Conservation (phyloP, 2,329 filamentous ascomycete genomes). For the Apiospora phragmitis region DNA sequence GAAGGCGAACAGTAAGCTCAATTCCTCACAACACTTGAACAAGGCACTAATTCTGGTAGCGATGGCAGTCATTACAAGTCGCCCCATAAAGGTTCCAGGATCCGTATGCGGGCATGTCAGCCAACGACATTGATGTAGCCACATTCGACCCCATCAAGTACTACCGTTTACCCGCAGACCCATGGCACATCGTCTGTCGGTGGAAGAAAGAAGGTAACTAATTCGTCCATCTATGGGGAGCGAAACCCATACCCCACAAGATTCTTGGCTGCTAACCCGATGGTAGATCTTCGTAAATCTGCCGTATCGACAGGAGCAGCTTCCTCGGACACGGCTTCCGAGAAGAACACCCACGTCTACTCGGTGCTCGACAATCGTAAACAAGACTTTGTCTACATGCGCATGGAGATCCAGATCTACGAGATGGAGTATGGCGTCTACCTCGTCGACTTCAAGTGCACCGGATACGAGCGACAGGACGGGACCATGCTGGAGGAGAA, state of each 20-base stretch:
- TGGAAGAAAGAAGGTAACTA: slow-evolving; percentile 82
- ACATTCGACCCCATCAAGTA: slow-evolving; percentile 56
- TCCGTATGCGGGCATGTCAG: slow-evolving; percentile 29
- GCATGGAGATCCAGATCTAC: slow-evolving; percentile 95
- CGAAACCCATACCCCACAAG: not conserved
- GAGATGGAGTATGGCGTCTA: slow-evolving; percentile 91
- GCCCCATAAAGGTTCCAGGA: slow-evolving; percentile 20
- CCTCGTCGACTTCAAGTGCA: slow-evolving; percentile 97
- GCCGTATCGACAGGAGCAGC: slow-evolving; percentile 29
- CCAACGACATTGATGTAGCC: slow-evolving; percentile 32
- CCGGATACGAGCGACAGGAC: slow-evolving; percentile 83
- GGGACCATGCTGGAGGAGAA: slow-evolving; percentile 84
- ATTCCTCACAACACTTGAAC: slow-evolving; percentile 12
- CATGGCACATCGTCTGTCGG: slow-evolving; percentile 90
- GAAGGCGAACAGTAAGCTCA: slow-evolving; percentile 41
- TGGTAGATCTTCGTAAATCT: slow-evolving; percentile 40
- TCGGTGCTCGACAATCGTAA: slow-evolving; percentile 43
- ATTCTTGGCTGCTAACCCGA: slow-evolving; percentile 39
- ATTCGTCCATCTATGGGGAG: slow-evolving; percentile 52
- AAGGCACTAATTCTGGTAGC: slow-evolving; percentile 4
- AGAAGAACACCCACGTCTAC: slow-evolving; percentile 44
- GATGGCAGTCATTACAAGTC: slow-evolving; percentile 20
- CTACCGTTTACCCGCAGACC: slow-evolving; percentile 87
- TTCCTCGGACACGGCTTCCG: slow-evolving; percentile 35
- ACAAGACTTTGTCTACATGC: slow-evolving; percentile 80